Percentiles rank a stretch among this genome's conserved stretches.
phyloP scores from a whole-genome alignment of 2,329 filamentous ascomycete genomes.

The Zarea fungicola region DNA sequence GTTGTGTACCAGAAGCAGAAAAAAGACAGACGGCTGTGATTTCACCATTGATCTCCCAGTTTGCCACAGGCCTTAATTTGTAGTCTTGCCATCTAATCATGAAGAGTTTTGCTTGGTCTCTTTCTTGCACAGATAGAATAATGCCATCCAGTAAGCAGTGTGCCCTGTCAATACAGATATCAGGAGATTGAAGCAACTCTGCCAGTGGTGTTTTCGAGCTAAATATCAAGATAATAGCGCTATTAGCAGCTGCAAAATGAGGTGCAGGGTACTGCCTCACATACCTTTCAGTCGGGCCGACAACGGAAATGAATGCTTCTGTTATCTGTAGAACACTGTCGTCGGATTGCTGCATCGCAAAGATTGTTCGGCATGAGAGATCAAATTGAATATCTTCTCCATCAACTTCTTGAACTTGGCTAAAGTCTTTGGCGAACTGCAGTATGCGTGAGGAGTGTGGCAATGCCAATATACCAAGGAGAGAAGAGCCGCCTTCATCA shows the following conservation, averaged over 20 bases:
- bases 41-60: constrained; percentile 6
- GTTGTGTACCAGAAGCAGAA: not conserved
- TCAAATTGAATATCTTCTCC: constrained; percentile 44
- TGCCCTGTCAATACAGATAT: constrained; percentile 37
- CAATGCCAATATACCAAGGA: constrained; percentile 41
- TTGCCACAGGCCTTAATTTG: not conserved
- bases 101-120: not conserved
- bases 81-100: not conserved
- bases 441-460: constrained; percentile 45
- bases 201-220: constrained; percentile 27
- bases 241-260: not conserved
- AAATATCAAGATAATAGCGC: constrained; percentile 23
- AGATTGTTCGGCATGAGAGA: constrained; percentile 47
- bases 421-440: constrained; percentile 43
- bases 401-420: constrained; percentile 38
- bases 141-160: constrained; percentile 33
- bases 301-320: not conserved
- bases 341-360: constrained; percentile 32
- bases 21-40: constrained; percentile 6
- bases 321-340: constrained; percentile 25
- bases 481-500: constrained; percentile 15
- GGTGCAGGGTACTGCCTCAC: not conserved
- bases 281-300: not conserved
- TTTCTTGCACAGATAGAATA: constrained; percentile 36
- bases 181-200: constrained; percentile 26